phyloP scores from a whole-genome alignment of 176 grass and related monocot species.

The Chrysopogon serrulatus region DNA sequence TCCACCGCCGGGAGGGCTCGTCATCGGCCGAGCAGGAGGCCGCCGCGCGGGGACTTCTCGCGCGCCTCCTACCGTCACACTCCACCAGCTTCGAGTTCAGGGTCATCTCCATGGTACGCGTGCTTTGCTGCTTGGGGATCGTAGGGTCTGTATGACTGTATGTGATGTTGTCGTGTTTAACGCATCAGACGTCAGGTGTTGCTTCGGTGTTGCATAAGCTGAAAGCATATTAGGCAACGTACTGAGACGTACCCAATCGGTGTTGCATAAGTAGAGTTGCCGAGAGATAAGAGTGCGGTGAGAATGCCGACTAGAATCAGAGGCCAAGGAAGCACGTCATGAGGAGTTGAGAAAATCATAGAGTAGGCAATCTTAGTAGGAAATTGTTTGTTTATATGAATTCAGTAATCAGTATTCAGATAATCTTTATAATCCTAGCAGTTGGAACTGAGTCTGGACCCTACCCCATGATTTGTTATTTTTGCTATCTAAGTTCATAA shows the following conservation, averaged over 20 bases:
- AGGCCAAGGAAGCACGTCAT: neutral
- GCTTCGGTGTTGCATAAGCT: neutral
- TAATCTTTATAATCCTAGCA: neutral
- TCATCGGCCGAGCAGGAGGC: slow-evolving; percentile 38
- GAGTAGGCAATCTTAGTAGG: neutral
- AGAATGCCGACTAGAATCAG: neutral
- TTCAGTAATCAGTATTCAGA: neutral
- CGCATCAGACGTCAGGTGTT: neutral
- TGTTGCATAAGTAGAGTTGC: neutral
- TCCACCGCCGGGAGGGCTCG: slow-evolving; percentile 41
- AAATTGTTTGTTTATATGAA: neutral
- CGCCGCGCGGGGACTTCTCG: slow-evolving; percentile 39
- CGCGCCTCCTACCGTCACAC: slow-evolving; percentile 60
- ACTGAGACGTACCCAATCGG: neutral
- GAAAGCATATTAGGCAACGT: neutral
- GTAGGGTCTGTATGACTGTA: neutral
- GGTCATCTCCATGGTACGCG: slow-evolving; percentile 44
- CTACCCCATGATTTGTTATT: neutral
- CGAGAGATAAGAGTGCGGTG: neutral
- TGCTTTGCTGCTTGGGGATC: neutral
- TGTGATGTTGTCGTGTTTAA: neutral
- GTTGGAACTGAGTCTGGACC: neutral
- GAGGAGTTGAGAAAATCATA: neutral
- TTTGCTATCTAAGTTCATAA: neutral
- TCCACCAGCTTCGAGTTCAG: slow-evolving; percentile 57